Base-by-base conservation (phyloP, 2,329 filamentous ascomycete species). In the Beauveria medogensis region DNA sequence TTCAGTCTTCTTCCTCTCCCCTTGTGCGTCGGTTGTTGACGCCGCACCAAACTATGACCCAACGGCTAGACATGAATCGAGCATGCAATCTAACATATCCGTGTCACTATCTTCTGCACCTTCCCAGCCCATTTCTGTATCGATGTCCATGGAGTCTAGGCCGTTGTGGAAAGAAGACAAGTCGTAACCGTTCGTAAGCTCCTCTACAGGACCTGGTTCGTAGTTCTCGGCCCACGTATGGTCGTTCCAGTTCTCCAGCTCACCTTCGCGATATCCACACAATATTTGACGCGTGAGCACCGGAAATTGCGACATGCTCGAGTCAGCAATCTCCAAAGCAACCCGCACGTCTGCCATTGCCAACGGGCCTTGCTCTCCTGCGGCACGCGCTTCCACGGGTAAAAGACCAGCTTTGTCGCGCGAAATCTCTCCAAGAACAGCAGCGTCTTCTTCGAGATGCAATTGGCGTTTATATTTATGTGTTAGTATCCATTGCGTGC, bases 341-440 rank as follows among this genome's bases (percentile, higher is more conserved):
- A 96, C 77, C 43, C 89, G 82, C 53, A 97, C 74, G 71, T 97
- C 93, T 20, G 87, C 85, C 75, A 93, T 88, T 16, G 86, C 86
- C 1, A 97, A 74, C 1, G 90, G 85, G 6, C 86, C 83, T 44
- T 91, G 81, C 67, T 88, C 85, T 60, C 84, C 84, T 18, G 89
- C 87, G 58, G 88, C 87, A 70, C 89, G 91, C 3, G 89, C 84
- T 73, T 97, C 92, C 41, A 92, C 77, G 0, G 92, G 93, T 6
- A 97, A 75, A 30, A 96, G 74, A 1, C 92, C 92, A 53, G 83
- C 87, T 63, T 89, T 87, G 62, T 92, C 90, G 65, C 90, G 82
- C 20, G 82, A 78, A 1, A 95, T 72, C 67, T 92, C 89, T 5
- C 92, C 91, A n/a, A 85, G 80, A 46, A 85, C 81, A 28, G 84